Percentiles rank a stretch among this genome's conserved stretches.
phyloP scores from a whole-genome alignment of 1,284 basidiomycete genomes.

The Ceratobasidium sp. region DNA sequence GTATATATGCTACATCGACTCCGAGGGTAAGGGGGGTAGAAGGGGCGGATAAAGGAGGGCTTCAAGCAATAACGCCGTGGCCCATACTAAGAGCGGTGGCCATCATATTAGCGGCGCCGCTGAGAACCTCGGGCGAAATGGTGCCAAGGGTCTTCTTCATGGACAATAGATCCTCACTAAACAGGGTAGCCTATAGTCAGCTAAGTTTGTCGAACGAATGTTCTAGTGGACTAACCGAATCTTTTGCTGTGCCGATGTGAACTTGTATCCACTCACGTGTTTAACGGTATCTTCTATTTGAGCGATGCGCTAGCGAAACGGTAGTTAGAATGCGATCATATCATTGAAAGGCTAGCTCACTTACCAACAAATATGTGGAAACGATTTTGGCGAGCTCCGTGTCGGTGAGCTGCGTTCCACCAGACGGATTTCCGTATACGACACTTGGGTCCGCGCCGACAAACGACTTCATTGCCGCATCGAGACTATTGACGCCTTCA shows the following conservation, averaged over 20 bases:
- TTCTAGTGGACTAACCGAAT: constrained; percentile 13
- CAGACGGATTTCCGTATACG: constrained; percentile 13
- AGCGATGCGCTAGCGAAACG: background rate
- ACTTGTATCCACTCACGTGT: constrained; percentile 23
- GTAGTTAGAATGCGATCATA: background rate
- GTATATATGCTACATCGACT: background rate
- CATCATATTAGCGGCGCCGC: constrained; percentile 9
- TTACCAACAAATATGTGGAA: constrained; percentile 21
- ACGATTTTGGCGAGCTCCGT: constrained; percentile 12
- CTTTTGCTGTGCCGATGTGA: constrained; percentile 25
- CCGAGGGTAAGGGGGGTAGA: background rate
- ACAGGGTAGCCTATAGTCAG: background rate
- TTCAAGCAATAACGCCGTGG: background rate
- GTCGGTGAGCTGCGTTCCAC: constrained; percentile 5
- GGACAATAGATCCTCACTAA: constrained; percentile 21
- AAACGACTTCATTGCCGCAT: constrained; percentile 1
- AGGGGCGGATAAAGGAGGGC: background rate
- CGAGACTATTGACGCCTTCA: constrained; percentile 1
- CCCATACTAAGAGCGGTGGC: constrained; percentile 20
- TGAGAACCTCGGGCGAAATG: background rate
- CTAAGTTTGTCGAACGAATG: background rate
- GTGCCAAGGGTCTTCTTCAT: constrained; percentile 32
- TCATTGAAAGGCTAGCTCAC: background rate
- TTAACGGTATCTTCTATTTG: constrained; percentile 14
- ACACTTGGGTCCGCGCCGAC: background rate